These are phyloP conservation scores for Sugiyamaella xylanicola DNA, from an alignment of 1,139 yeast genomes.

Conservation along the genomic window DNA sequence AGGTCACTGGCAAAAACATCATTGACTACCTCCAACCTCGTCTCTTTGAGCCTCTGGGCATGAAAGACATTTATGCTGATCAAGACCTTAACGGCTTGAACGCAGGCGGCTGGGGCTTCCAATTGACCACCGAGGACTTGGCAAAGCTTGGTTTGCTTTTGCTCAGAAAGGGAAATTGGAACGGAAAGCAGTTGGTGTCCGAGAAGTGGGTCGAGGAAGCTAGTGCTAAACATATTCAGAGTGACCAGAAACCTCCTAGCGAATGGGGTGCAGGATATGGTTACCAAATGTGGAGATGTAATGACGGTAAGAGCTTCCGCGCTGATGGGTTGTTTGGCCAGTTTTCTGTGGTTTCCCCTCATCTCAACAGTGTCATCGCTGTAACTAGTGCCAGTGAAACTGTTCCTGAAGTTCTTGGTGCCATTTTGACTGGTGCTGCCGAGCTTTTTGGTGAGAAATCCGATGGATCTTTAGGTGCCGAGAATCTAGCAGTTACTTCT, in stretches of 20 bases:
- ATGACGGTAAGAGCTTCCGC: constrained; percentile 21
- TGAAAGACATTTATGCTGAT: constrained; percentile 19
- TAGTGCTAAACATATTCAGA: constrained; percentile 18
- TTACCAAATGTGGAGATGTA: constrained; percentile 25
- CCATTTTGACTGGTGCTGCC: constrained; percentile 7
- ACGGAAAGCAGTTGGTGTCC: constrained; percentile 24
- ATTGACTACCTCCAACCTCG: constrained; percentile 24
- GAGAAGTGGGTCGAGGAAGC: constrained; percentile 22
- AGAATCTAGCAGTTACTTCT: background rate
- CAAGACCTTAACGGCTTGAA: constrained; percentile 18
- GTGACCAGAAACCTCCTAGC: constrained; percentile 1
- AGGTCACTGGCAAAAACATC: constrained; percentile 23
- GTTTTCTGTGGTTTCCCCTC: constrained; percentile 23
- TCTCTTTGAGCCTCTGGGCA: constrained; percentile 25
- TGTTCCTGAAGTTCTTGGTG: constrained; percentile 16
- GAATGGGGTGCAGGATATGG: constrained; percentile 25
- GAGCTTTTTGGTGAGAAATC: constrained; percentile 3
- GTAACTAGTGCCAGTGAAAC: constrained; percentile 21
- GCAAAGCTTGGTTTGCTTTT: constrained; percentile 25
- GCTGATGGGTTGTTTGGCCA: constrained; percentile 28
- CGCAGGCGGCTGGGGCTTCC: constrained; percentile 26
- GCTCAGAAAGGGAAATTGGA: constrained; percentile 24
- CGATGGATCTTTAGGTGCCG: background rate
- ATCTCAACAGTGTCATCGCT: constrained; percentile 23
- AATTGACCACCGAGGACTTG: constrained; percentile 22